Evolutionary conservation across 805 yeast genomes (phyloP).

Genomic region (Candida andamanensis): DNA sequence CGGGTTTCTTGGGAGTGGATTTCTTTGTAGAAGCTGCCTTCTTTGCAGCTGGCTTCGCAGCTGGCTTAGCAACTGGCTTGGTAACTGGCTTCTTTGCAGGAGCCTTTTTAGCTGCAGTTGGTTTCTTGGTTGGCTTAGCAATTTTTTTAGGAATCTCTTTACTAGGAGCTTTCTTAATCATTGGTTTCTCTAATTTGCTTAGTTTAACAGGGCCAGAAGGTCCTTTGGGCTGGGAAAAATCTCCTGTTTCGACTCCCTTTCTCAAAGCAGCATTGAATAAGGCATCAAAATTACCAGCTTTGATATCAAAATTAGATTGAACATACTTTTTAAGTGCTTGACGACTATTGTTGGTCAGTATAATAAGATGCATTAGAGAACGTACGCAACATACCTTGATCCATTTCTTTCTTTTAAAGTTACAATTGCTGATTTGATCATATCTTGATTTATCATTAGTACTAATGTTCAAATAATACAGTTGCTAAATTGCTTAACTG

Average conservation of each 20-base stretch:
- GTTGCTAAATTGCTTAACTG: neutral
- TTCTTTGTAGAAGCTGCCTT: conserved; percentile 8
- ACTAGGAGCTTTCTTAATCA: conserved; percentile 25
- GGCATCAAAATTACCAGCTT: conserved; percentile 63
- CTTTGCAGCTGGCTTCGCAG: conserved; percentile 8
- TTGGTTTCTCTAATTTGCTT: conserved; percentile 41
- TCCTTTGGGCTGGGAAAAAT: conserved; percentile 81
- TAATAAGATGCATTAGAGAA: neutral
- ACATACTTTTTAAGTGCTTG: conserved; percentile 85
- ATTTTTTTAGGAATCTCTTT: conserved; percentile 16
- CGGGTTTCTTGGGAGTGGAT: conserved; percentile 13
- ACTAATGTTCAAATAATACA: neutral
- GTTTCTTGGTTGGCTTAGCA: conserved; percentile 22
- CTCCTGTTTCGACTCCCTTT: conserved; percentile 75
- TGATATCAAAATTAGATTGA: conserved; percentile 54
- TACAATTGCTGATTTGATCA: conserved; percentile 63
- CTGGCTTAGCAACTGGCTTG: conserved; percentile 6
- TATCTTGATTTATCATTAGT: conserved; percentile 30
- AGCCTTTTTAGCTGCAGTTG: conserved; percentile 21
- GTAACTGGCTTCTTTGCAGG: conserved; percentile 4
- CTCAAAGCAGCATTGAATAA: conserved; percentile 74
- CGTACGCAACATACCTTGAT: conserved; percentile 46
- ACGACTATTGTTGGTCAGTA: conserved; percentile 42
- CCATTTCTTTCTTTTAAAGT: conserved; percentile 79
- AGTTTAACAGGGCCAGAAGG: conserved; percentile 82